These are phyloP conservation scores for Zygosaccharomyces gambellarensis DNA, from an alignment of 805 yeast species.

Conservation along the genomic window DNA sequence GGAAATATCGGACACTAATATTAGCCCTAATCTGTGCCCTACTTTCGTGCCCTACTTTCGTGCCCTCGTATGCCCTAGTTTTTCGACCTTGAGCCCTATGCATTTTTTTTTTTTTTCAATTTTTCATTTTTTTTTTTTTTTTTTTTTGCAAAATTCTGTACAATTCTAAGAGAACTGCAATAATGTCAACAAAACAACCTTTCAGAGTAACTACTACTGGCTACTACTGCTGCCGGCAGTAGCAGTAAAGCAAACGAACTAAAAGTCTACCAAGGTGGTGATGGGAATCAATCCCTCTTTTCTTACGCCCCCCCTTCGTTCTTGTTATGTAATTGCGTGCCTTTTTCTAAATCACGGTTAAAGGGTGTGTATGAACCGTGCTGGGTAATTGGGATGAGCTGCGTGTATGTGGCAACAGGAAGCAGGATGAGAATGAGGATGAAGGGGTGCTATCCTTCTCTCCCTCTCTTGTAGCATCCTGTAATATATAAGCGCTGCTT, in stretches of 20 bases:
- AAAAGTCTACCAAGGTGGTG: not conserved
- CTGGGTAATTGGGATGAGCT: not conserved
- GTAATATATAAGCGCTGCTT: not conserved
- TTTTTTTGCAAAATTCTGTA: not conserved
- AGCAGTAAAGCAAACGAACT: not conserved
- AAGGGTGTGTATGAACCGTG: not conserved
- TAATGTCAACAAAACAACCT: not conserved
- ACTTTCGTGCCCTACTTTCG: not conserved
- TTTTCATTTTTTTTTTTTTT: not conserved
- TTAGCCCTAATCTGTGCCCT: too few relatives aligned
- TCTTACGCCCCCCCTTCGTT: not conserved
- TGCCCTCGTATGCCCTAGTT: not conserved
- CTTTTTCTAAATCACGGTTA: not conserved
- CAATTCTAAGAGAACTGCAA: not conserved
- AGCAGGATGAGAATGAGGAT: too few relatives aligned
- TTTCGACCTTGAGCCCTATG: not conserved
- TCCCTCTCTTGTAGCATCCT: not conserved
- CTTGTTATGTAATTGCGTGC: not conserved
- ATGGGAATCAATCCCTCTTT: not conserved
- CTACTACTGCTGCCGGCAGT: too few relatives aligned
- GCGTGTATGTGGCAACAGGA: not conserved
- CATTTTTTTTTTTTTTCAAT: not conserved
- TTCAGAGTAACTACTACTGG: not conserved
- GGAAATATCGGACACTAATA: not conserved
- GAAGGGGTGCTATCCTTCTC: not conserved